phyloP scores from a whole-genome alignment of 1,139 yeast species.

The Pichiaceae sp. region DNA sequence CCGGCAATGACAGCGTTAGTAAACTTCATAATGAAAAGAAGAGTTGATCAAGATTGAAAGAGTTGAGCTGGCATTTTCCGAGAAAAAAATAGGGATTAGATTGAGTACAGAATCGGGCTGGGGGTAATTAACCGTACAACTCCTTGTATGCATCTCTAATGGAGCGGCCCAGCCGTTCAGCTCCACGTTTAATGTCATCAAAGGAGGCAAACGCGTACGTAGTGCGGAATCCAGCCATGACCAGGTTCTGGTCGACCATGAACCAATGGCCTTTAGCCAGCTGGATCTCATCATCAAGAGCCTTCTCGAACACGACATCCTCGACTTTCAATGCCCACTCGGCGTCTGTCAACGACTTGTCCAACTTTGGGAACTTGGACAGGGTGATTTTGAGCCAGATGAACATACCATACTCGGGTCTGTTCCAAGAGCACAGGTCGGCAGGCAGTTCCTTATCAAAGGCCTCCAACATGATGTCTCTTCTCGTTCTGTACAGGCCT shows the following conservation, averaged over 20 bases:
- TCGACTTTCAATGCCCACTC: conserved; percentile 39
- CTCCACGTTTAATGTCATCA: conserved; percentile 33
- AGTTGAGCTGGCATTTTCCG: no score
- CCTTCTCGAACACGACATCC: conserved; percentile 33
- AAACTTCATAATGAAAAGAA: conserved; percentile 6
- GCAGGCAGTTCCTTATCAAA: conserved; percentile 34
- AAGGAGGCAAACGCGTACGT: conserved; percentile 51
- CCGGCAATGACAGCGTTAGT: conserved; percentile 7
- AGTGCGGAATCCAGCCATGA: conserved; percentile 45
- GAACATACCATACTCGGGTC: conserved; percentile 54
- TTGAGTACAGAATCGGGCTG: no score
- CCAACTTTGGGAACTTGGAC: conserved; percentile 38
- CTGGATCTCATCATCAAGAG: conserved; percentile 36
- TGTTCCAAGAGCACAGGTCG: conserved; percentile 34
- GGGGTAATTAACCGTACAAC: conserved; percentile 5
- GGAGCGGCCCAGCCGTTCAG: conserved; percentile 19
- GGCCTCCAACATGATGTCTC: conserved; percentile 46
- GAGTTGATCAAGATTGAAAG: no score
- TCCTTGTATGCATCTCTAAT: conserved; percentile 10
- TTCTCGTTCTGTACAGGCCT: conserved; percentile 59
- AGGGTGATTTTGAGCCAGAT: conserved; percentile 41
- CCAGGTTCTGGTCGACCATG: conserved; percentile 30
- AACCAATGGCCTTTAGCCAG: conserved; percentile 55
- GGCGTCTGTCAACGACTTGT: conserved; percentile 19
- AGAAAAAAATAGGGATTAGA: not conserved